Evolutionary conservation across 495 filamentous ascomycete genomes (phyloP), one percentile per base, ranked within the genome.

Genomic region (Aspergillus mulundensis): DNA sequence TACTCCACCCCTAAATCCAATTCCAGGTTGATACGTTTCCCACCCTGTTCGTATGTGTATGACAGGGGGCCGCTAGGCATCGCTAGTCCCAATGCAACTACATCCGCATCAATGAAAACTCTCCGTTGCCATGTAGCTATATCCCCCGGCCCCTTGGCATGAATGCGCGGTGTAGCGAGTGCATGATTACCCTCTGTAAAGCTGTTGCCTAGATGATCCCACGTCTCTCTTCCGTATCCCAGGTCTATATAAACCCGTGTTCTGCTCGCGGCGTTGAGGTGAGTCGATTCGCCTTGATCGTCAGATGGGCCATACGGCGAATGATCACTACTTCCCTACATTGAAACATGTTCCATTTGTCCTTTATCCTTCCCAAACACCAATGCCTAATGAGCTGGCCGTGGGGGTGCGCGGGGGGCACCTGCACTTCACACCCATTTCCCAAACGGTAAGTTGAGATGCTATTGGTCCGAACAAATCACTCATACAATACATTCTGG

Each of bases 201-300:
- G 16, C 53, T 56, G 53, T 42, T 56, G 53, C 53, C 53, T 56
- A 56, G 44, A 56, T 49, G 36, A 41, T 46, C 28, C n/a, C 24
- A 18, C 30, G 19, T 55, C 41, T 41, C 12, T 39, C 7, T 34
- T 49, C 15, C 15, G 16, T 7, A 15, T 34, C 38, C 7, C 34
- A 38, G 42, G 8, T 47, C 42, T 39, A 47, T 54, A 47, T 54
- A 54, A 46, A 50, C 48, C 30, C 30, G 1, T 19, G 2, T 12
- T 3, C 38, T 18, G n/a, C 21, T 11, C 15, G 21, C 15, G 21
- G 15, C 5, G 21, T 16, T n/a, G 24, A 14, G 4, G 41, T 44
- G 19, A n/a, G n/a, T n/a, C n/a, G n/a, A n/a, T n/a, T n/a, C n/a
- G n/a, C n/a, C n/a, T n/a, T n/a, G n/a, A n/a, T n/a, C n/a, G n/a